Base-by-base conservation (phyloP, 192 early-diverging fungal species). In the Coemansia sp. region DNA sequence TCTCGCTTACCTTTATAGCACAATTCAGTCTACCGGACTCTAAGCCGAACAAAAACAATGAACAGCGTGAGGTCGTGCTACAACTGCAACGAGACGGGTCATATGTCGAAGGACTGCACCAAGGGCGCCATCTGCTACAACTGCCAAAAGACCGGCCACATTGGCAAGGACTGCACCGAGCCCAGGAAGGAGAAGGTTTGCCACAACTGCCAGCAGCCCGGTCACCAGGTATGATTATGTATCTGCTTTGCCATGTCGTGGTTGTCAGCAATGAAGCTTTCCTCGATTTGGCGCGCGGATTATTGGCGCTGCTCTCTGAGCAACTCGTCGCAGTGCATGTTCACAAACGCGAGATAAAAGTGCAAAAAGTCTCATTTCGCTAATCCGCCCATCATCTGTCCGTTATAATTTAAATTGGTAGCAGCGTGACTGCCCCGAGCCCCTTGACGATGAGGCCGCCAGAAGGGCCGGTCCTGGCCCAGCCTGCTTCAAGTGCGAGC, bases 21-120 rank as follows among this genome's bases (percentile, higher is more conserved):
- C 36, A 36, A 34, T 53, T 37, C 41, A 59, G 24, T 17, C 34
- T 19, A 31, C n/a, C 27, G 10, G 41, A 29, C 41, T 33, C 29
- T 39, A 41, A 59, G 21, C 53, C 27, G 31, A 33, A 63, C 27
- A 4, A 63, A 63, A 0, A 65, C 19, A 65, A 53, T 65, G 64
- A 34, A 53, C 24, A 42, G 21, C 24, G 36, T 35, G 1, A 53
- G 69, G 8, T 60, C 73, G n/a, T 88, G 87, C 75, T 87, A 84
- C 77, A 88, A 88, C 70, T 85, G 84, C 77, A 63, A 69, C 29
- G 61, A 77, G 14, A n/a, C 56, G 16, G 85, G 85, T 16, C 87
- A 88, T 59, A 59, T 82, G 6, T 79, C 84, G 17, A 84, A 85
- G 36, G 72, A 66, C 9, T 88, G 87, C 67, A 74, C 85, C 27